These are phyloP conservation scores for Geotrichum histeridarum DNA, from an alignment of 1,139 yeast genomes.

Conservation along the genomic window DNA sequence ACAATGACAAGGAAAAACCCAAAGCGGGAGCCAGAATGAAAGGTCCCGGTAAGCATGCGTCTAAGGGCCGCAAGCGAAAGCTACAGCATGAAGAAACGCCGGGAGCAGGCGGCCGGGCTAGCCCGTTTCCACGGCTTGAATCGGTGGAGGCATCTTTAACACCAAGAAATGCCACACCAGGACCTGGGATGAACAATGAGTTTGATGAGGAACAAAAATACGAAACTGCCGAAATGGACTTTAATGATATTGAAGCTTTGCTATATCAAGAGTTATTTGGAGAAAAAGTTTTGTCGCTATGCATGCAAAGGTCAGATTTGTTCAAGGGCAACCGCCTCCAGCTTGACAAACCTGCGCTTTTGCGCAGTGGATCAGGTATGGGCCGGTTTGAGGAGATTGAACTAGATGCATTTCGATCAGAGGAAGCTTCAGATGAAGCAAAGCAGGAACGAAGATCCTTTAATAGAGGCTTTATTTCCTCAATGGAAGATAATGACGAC, in stretches of 20 bases:
- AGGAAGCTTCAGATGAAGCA: constrained; percentile 14
- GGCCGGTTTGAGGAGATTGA: constrained; percentile 34
- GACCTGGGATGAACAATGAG: constrained; percentile 7
- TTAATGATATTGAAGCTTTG: constrained; percentile 55
- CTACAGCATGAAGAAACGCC: constrained; percentile 18
- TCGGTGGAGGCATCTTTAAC: constrained; percentile 15
- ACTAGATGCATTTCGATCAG: constrained; percentile 22
- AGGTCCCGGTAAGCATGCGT: constrained; percentile 18
- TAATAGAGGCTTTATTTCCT: constrained; percentile 18
- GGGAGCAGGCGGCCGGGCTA: constrained; percentile 19
- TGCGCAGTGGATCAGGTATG: constrained; percentile 33
- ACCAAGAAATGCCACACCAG: constrained; percentile 16
- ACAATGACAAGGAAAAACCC: constrained; percentile 19
- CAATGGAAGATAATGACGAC: constrained; percentile 46
- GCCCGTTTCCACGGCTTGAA: constrained; percentile 21
- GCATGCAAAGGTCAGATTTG: constrained; percentile 61
- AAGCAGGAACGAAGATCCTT: constrained; percentile 11
- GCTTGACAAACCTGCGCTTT: constrained; percentile 61
- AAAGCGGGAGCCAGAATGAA: constrained; percentile 19
- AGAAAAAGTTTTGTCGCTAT: constrained; percentile 68
- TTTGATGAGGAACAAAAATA: constrained; percentile 16
- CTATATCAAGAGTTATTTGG: constrained; percentile 82
- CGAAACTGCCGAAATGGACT: constrained; percentile 18
- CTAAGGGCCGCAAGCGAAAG: constrained; percentile 18
- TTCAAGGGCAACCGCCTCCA: constrained; percentile 58